These are phyloP conservation scores for Cyanidioschyzon merolae DNA, from an alignment of 23 red algal species.

Conservation along the genomic window DNA sequence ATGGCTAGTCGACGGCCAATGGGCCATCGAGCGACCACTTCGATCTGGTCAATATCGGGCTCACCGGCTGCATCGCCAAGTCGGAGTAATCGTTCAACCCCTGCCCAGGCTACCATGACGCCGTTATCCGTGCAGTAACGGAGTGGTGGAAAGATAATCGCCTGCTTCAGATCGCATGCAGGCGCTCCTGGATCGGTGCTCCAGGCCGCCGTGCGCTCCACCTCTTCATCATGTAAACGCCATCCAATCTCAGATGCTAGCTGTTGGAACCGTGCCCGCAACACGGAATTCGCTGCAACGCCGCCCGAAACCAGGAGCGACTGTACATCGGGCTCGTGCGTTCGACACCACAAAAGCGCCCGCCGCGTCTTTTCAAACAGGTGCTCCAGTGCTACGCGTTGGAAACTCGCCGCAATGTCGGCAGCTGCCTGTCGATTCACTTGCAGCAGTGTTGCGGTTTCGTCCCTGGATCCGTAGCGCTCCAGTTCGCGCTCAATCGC, in stretches of 20 bases:
- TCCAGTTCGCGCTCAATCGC: slow-evolving; percentile 37
- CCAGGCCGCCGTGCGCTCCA: not conserved
- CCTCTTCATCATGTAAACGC: not conserved
- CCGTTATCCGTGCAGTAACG: slow-evolving; percentile 91
- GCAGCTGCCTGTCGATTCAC: slow-evolving; percentile 1
- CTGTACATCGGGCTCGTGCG: slow-evolving; percentile 27
- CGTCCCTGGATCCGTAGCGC: not conserved
- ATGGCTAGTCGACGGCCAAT: slow-evolving; percentile 12
- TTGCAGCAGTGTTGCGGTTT: not conserved
- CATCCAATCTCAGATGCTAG: slow-evolving; percentile 35
- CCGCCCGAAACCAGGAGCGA: slow-evolving; percentile 71
- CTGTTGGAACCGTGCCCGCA: slow-evolving; percentile 38
- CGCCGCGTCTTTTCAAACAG: slow-evolving; percentile 47
- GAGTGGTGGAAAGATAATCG: slow-evolving; percentile 39
- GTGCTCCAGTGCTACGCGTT: slow-evolving; percentile 68
- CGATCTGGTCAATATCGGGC: not conserved
- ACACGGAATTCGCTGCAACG: slow-evolving; percentile 63
- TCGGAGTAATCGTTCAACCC: slow-evolving; percentile 46
- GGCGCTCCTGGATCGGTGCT: not conserved
- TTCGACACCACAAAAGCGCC: slow-evolving; percentile 48
- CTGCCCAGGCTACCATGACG: slow-evolving; percentile 96
- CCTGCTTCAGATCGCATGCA: not conserved
- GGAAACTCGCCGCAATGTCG: slow-evolving; percentile 82
- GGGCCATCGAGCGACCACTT: slow-evolving; percentile 27
- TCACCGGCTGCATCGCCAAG: not conserved